These are phyloP conservation scores for Halophytophthora batemanensis DNA, from an alignment of 352 stramenopile species.

Conservation along the genomic window DNA sequence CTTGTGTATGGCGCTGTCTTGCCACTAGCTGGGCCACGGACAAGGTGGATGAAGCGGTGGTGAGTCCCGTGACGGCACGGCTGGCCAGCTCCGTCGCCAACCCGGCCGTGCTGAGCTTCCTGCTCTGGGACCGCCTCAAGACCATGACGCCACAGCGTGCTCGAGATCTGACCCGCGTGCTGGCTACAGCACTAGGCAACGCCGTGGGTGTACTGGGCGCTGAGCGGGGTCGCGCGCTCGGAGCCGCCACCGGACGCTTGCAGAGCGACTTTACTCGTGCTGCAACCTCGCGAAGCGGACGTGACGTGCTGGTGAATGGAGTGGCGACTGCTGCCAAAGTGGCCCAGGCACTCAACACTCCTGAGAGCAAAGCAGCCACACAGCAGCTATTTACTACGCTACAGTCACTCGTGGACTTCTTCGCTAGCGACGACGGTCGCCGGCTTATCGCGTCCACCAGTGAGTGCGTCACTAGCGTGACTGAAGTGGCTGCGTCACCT, in stretches of 20 bases:
- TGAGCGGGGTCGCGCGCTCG: constrained; percentile 42
- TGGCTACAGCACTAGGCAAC: constrained; percentile 55
- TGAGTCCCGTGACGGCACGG: constrained; percentile 49
- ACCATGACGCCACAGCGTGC: constrained; percentile 69
- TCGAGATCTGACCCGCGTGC: constrained; percentile 60
- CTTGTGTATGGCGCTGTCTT: neutral
- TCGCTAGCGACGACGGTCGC: constrained; percentile 58
- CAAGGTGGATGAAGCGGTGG: constrained; percentile 55
- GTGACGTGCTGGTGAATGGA: constrained; percentile 59
- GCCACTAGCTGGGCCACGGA: constrained; percentile 39
- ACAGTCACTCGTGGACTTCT: constrained; percentile 72
- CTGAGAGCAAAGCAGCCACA: constrained; percentile 64
- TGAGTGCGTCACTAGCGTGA: constrained; percentile 48
- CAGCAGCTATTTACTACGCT: constrained; percentile 58
- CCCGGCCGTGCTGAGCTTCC: constrained; percentile 66
- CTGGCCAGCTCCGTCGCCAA: constrained; percentile 73
- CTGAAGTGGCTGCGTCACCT: constrained; percentile 58
- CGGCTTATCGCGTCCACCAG: constrained; percentile 48
- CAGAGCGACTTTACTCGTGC: constrained; percentile 52
- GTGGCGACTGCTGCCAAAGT: constrained; percentile 64
- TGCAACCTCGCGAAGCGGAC: constrained; percentile 45
- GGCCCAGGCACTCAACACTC: constrained; percentile 67
- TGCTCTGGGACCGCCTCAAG: constrained; percentile 74
- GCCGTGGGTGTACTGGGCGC: constrained; percentile 49
- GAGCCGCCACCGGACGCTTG: constrained; percentile 33